Evolutionary conservation across 805 yeast species (phyloP), one percentile per base, ranked within the genome.

Genomic region (Yamadazyma nakazawae): DNA sequence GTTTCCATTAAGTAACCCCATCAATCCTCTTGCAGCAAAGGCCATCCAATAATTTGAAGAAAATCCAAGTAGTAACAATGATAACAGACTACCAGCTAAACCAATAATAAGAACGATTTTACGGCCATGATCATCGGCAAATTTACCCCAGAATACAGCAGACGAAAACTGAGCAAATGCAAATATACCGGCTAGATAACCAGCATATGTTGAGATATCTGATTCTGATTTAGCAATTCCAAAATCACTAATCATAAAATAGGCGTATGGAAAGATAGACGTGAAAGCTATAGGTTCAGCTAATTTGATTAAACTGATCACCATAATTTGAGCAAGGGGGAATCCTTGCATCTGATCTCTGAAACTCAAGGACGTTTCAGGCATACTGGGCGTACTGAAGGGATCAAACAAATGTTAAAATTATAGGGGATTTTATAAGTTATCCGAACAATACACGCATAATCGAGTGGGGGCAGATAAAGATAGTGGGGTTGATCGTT

Each of bases 201-300:
- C 87, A 5, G 85, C 78, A 58, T 80, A 82, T 46, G 72, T 75
- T 1, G 84, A 70, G 28, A 82, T 78, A 40, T 78, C 77, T 14
- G 76, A 71, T 40, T 78, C 78, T 14, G 68, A 63, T 32, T 76
- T 50, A 11, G 78, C 78, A 10, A 79, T 61, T 4, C 74, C 72
- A 57, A 81, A 81, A 50, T 79, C 82, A 46, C 77, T 61, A 14
- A 81, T 80, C 84, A 81, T 78, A 62, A 78, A 82, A 59, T 76
- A 82, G 28, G 80, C 74, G 55, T 81, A 82, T 2, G 87, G 87
- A 57, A 82, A 81, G 32, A 81, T 60, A 4, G 85, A 79, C 2
- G 85, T 79, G 64, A 81, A 82, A 2, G 85, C 79, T 17, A 81
- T 71, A 1, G 87, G 86, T 57, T 81, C 86, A 7, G 82, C 73